Evolutionary conservation across 371 early-diverging fungal species (phyloP), one percentile per base, ranked within the genome.

Genomic region (Lichtheimia corymbifera): DNA sequence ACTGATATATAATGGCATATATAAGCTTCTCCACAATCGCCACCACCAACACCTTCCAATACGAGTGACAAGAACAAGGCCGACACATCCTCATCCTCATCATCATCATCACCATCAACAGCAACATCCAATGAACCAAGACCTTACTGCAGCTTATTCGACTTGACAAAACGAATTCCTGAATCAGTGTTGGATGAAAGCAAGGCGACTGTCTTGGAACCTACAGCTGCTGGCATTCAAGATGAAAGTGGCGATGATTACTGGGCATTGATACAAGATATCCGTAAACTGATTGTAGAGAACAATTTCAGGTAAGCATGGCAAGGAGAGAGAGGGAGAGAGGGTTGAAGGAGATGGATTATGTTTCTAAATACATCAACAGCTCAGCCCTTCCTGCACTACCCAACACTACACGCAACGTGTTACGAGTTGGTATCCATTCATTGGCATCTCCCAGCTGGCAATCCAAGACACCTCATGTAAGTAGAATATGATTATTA

Each of bases 371-470:
- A 59, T 35, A n/a, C 7, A 43, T 62, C 50, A 17, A 65, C 59
- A 68, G 79, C 67, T 85, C 90, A 7, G 68, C 84, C 15, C 59
- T 73, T 1, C 73, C 85, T 0, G 71, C 77, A 1, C 73, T 81
- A 3, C 76, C 81, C 12, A 62, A 66, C 30, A 70, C 73, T n/a
- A 67, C 75, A 53, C 83, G 84, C 43, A 80, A 87, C 44, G 82
- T 88, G 1, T 83, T 94, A 47, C 79, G 94, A 49, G 83, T 96
- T 28, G 92, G 85, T 20, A 85, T 96, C 35, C 88, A 89, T 52
- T 88, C 91, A 4, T 66, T 96, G 28, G 92, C 87, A 15, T 91
- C 92, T 4, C 90, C 90, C 15, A 83, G 84, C 53, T 92, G 93
- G 93, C 82, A 77, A 53, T 79, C 79, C n/a, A 75, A 77, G 24